phyloP scores from a whole-genome alignment of 306 rosid genomes.

The Dalbergia oliveri region DNA sequence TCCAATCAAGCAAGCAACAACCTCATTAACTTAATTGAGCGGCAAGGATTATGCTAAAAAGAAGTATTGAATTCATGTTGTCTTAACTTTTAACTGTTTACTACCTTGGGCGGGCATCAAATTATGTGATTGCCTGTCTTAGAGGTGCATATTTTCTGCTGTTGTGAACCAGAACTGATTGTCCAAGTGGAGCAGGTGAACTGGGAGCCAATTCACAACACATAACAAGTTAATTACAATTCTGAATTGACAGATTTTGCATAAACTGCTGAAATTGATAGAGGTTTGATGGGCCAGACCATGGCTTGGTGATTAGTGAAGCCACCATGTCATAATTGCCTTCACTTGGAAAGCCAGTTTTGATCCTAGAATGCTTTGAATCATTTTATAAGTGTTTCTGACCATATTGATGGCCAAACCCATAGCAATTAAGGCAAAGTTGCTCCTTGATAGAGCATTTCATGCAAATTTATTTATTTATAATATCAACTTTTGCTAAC shows the following conservation, averaged over 20 bases:
- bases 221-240: neutral
- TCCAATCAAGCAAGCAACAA: neutral
- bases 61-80: slow-evolving; percentile 27
- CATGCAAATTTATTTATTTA: no score
- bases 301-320: no score
- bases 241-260: neutral
- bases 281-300: no score
- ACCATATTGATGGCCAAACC: no score
- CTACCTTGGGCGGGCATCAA: neutral
- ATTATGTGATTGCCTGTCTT: neutral
- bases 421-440: no score
- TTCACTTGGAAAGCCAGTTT: no score
- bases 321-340: no score
- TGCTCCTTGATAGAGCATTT: no score
- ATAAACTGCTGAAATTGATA: no score
- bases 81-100: slow-evolving; percentile 13
- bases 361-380: no score
- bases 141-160: slow-evolving; percentile 20
- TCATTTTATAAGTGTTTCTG: no score
- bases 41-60: slow-evolving; percentile 5
- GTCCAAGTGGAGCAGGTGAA: slow-evolving; percentile 26
- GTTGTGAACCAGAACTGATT: slow-evolving; percentile 25
- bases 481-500: no score
- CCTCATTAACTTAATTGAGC: slow-evolving; percentile 34
- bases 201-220: neutral